Percentiles rank a stretch among this genome's conserved stretches.
Conservation (phyloP, 352 stramenopile genomes). For the Phytophthora gonapodyides region DNA sequence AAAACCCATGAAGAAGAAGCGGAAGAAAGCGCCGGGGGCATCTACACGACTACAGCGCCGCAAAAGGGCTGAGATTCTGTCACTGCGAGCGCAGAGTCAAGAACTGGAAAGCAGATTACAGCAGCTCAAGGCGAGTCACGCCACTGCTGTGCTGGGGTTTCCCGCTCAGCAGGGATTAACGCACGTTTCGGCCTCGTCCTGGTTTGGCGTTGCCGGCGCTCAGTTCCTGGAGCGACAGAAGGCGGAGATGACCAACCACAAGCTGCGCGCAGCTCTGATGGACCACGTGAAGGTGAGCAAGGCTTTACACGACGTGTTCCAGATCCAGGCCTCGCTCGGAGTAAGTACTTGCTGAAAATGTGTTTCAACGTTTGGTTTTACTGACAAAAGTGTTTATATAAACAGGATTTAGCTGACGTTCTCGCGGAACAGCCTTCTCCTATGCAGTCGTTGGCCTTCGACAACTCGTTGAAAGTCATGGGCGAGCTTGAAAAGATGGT, state of each 20-base stretch:
- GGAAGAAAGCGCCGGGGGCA: conserved; percentile 19
- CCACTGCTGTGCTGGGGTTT: too few species aligned
- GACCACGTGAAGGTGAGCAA: conserved; percentile 26
- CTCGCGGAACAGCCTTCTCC: conserved; percentile 1
- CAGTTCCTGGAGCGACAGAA: conserved; percentile 29
- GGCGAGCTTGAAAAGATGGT: conserved; percentile 28
- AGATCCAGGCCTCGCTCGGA: conserved; percentile 16
- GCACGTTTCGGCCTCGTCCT: conserved; percentile 4
- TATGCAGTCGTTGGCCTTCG: background rate
- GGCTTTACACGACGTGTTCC: conserved; percentile 14
- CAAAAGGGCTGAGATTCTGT: conserved; percentile 32
- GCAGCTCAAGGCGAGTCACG: conserved; percentile 10
- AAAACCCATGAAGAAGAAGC: conserved; percentile 16
- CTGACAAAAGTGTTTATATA: too few species aligned
- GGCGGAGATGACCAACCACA: conserved; percentile 28
- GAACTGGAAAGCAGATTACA: conserved; percentile 25
- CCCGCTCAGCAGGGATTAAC: too few species aligned
- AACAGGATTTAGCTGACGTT: conserved; percentile 13
- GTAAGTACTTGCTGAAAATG: conserved; percentile 8
- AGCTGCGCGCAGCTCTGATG: conserved; percentile 16
- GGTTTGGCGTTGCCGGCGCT: conserved; percentile 21
- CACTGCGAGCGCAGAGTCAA: conserved; percentile 16
- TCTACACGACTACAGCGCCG: conserved; percentile 32
- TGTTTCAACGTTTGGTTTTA: too few species aligned
- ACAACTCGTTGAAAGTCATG: conserved; percentile 12